These are phyloP conservation scores for Nephelium lappaceum DNA, from an alignment of 345 rosid genomes.

Conservation along the genomic window DNA sequence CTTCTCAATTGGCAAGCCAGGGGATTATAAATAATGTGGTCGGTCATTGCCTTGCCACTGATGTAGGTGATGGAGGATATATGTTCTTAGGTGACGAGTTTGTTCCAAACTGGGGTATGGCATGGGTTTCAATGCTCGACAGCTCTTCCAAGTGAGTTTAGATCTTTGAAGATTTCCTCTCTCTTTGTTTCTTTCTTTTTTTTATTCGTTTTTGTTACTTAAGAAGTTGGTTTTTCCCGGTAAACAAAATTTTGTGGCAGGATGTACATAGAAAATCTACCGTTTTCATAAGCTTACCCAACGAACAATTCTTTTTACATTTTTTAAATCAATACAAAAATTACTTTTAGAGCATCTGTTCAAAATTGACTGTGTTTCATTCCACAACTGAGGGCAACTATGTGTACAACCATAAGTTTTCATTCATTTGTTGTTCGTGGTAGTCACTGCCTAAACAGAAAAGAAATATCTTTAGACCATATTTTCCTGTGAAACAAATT, in stretches of 20 bases:
- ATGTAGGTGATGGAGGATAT: conserved; percentile 65
- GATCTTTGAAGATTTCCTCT: conserved; percentile 14
- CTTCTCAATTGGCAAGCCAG: conserved; percentile 87
- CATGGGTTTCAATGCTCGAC: conserved; percentile 84
- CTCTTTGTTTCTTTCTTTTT: conserved; percentile 3
- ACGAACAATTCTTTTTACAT: not conserved
- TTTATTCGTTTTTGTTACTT: conserved; percentile 2
- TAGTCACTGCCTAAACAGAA: not conserved
- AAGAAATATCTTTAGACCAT: not conserved
- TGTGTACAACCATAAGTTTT: not conserved
- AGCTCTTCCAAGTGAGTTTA: conserved; percentile 59
- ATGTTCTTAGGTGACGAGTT: conserved; percentile 88
- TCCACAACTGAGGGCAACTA: not conserved
- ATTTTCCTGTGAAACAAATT: not conserved
- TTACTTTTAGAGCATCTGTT: not conserved
- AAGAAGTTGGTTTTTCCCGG: not conserved
- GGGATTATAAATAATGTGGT: conserved; percentile 80
- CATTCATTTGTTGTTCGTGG: too few relatives aligned
- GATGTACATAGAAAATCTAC: not conserved
- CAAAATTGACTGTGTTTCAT: not conserved
- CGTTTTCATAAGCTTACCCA: not conserved
- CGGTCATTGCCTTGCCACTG: conserved; percentile 84
- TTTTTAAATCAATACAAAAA: not conserved
- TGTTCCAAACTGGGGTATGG: conserved; percentile 68
- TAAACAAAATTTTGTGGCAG: not conserved